Conservation (phyloP, 192 early-diverging fungal genomes). For the Coemansia sp. region DNA sequence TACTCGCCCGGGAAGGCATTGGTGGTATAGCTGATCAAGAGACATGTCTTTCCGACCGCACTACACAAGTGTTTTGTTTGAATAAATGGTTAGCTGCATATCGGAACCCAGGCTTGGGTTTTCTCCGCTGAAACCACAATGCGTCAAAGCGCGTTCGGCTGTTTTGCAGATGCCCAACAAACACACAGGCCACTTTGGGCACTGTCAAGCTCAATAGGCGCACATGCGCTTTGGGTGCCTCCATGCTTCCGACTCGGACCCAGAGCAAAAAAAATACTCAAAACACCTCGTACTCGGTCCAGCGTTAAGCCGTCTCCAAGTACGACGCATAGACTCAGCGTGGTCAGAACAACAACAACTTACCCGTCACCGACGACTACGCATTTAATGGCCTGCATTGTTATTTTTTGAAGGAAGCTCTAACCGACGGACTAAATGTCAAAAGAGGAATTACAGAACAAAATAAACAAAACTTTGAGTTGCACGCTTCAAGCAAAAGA, state of each 20-base stretch:
- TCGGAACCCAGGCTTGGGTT: neutral
- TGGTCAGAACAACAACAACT: constrained; percentile 26
- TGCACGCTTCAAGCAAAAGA: neutral
- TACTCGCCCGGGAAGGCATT: constrained; percentile 99
- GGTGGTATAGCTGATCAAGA: constrained; percentile 97
- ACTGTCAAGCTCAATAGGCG: no score
- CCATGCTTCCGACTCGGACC: neutral
- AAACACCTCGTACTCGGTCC: no score
- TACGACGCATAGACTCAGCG: no score
- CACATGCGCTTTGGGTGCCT: no score
- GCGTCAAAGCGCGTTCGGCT: neutral
- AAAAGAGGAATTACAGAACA: constrained; percentile 11
- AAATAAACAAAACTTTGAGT: neutral
- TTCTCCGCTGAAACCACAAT: neutral
- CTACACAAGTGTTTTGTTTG: constrained; percentile 57
- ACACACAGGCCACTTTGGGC: neutral
- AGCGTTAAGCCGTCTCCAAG: no score
- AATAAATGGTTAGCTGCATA: neutral
- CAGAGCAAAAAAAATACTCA: neutral
- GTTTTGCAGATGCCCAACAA: neutral
- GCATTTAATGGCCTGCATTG: constrained; percentile 88
- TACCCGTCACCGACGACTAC: constrained; percentile 86
- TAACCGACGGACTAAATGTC: constrained; percentile 8
- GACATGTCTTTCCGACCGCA: constrained; percentile 95
- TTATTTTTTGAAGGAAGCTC: constrained; percentile 40